A percentile compares a stretch with the other conserved stretches of the same genome.
phyloP scores from a whole-genome alignment of 208 protist genomes.

The Leishmania lainsoni region DNA sequence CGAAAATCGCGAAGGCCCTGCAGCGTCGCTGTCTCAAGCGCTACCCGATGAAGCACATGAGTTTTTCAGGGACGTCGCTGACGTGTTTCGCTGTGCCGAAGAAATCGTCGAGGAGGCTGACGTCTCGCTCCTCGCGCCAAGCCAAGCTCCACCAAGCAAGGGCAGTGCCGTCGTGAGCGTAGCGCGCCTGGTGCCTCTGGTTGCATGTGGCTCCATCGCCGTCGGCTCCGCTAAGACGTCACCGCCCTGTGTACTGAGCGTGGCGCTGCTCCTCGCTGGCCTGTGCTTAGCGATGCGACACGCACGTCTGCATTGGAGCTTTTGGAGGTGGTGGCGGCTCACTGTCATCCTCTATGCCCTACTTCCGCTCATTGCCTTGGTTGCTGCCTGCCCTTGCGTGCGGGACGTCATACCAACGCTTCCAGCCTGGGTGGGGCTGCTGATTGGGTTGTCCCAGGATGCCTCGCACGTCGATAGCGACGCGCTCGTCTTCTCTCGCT shows the following conservation, averaged over 20 bases:
- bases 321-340: constrained; percentile 31
- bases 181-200: constrained; percentile 11
- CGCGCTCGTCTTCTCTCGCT: constrained; percentile 11
- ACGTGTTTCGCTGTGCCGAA: background rate
- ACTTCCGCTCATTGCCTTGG: constrained; percentile 22
- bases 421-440: constrained; percentile 28
- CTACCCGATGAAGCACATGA: background rate
- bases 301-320: constrained; percentile 22
- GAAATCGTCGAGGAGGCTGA: background rate
- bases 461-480: constrained; percentile 9
- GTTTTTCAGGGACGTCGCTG: background rate
- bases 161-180: constrained; percentile 2
- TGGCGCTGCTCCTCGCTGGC: constrained; percentile 21
- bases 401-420: constrained; percentile 13
- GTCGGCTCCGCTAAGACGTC: constrained; percentile 15
- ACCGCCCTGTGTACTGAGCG: constrained; percentile 15
- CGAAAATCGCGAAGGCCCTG: background rate
- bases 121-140: too few species aligned
- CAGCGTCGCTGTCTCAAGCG: background rate
- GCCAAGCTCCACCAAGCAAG: background rate
- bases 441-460: constrained; percentile 21
- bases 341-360: constrained; percentile 9
- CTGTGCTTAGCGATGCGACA: constrained; percentile 15
- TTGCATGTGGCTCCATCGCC: constrained; percentile 20
- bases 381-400: constrained; percentile 10